Conservation (phyloP, 345 rosid species). For the Carallia pectinifolia region DNA sequence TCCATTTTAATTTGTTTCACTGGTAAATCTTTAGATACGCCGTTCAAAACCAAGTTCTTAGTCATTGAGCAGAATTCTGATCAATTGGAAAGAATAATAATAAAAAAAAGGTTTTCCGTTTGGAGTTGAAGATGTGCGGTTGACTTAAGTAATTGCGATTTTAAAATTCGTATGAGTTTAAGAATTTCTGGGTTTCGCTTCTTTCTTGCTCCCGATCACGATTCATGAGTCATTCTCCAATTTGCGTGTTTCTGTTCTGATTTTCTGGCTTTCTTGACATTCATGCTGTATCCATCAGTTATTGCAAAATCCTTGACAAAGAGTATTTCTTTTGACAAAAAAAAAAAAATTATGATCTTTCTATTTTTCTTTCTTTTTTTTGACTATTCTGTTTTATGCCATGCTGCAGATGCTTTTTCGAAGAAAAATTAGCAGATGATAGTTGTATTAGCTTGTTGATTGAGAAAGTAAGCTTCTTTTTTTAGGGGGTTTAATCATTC, state of each 20-base stretch:
- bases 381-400: conserved; percentile 2
- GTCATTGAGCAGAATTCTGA: neutral
- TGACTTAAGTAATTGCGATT: neutral
- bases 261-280: neutral
- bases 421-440: neutral
- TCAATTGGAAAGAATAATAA: neutral
- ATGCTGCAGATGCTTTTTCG: conserved; percentile 8
- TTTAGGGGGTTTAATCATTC: neutral
- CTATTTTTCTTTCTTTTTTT: neutral
- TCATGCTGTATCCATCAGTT: neutral
- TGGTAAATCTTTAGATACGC: neutral
- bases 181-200: conserved; percentile 3
- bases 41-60: neutral
- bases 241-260: too few species aligned
- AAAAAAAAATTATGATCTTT: neutral
- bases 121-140: neutral
- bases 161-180: neutral
- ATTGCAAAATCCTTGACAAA: neutral
- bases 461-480: conserved; percentile 12
- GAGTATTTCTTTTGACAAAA: too few species aligned
- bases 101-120: neutral
- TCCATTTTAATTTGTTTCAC: conserved; percentile 1
- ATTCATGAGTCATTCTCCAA: too few species aligned
- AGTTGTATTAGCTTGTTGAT: neutral
- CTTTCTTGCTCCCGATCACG: neutral